Conservation (phyloP, 495 filamentous ascomycete genomes). For the Penicillium nucicola region DNA sequence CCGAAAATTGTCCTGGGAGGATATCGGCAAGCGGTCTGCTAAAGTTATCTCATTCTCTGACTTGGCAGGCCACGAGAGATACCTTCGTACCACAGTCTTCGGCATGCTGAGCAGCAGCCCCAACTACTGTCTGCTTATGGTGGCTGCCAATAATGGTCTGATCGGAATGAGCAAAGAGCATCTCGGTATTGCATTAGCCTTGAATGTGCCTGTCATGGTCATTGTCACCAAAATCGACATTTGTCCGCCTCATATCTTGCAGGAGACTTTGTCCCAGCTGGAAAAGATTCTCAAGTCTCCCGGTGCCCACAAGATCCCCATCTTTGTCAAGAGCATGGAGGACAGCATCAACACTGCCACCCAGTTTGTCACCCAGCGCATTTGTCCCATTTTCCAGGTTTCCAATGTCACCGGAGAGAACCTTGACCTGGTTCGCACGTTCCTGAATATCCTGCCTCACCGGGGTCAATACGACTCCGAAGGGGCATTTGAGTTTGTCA, state of each 20-base stretch:
- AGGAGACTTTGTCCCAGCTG: slow-evolving; percentile 91
- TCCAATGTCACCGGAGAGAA: slow-evolving; percentile 95
- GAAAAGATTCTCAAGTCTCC: slow-evolving; percentile 89
- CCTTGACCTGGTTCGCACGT: slow-evolving; percentile 76
- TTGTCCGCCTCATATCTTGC: slow-evolving; percentile 90
- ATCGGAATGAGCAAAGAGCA: slow-evolving; percentile 99
- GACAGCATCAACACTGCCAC: slow-evolving; percentile 93
- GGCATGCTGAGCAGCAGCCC: slow-evolving; percentile 91
- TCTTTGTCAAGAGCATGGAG: slow-evolving; percentile 88
- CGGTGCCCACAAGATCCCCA: slow-evolving; percentile 93
- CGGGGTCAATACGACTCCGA: slow-evolving; percentile 89
- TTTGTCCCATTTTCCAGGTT: slow-evolving; percentile 96
- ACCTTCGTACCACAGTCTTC: slow-evolving; percentile 94
- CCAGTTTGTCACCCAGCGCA: slow-evolving; percentile 92
- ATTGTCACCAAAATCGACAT: slow-evolving; percentile 99
- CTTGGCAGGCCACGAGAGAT: slow-evolving; percentile 91
- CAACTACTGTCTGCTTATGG: slow-evolving; percentile 97
- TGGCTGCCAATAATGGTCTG: slow-evolving; percentile 94
- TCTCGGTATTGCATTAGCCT: slow-evolving; percentile 86
- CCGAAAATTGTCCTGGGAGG: slow-evolving; percentile 91
- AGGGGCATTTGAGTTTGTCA: slow-evolving; percentile 88
- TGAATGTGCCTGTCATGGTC: slow-evolving; percentile 98
- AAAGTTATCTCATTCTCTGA: slow-evolving; percentile 98
- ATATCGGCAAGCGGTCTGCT: slow-evolving; percentile 89
- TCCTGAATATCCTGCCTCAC: slow-evolving; percentile 93